These are phyloP conservation scores for Aspergillus sp. DNA, from an alignment of 2,329 filamentous ascomycete species.

Conservation along the genomic window DNA sequence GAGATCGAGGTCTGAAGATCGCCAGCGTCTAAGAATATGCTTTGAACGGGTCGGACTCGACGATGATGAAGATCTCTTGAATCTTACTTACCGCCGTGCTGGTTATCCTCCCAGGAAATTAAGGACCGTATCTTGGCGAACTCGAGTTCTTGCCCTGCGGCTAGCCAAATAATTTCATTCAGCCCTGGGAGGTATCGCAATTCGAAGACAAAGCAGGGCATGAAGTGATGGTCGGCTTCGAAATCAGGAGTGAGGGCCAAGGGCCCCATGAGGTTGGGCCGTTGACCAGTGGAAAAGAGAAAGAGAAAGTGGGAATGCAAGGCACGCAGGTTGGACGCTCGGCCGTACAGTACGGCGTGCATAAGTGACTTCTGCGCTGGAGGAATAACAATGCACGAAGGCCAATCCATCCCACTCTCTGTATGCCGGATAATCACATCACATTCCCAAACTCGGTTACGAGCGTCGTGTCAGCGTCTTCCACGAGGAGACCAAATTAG, in stretches of 20 bases:
- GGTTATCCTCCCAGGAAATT: slow-evolving; percentile 1
- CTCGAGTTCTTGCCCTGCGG: not conserved
- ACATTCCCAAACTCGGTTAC: slow-evolving; percentile 12
- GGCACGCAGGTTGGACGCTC: slow-evolving; percentile 8
- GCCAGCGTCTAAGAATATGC: slow-evolving; percentile 5
- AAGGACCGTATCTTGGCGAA: not conserved
- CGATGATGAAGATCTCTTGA: not conserved
- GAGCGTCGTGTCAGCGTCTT: slow-evolving; percentile 2
- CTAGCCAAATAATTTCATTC: not conserved
- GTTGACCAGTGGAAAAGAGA: slow-evolving; percentile 2
- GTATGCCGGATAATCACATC: slow-evolving; percentile 14
- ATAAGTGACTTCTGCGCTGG: slow-evolving; percentile 8
- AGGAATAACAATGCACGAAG: slow-evolving; percentile 6
- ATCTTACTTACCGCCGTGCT: not conserved
- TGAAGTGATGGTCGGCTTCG: not conserved
- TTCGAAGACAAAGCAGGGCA: not conserved
- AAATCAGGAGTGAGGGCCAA: not conserved
- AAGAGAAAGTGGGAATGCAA: slow-evolving; percentile 16
- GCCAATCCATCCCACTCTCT: slow-evolving; percentile 5
- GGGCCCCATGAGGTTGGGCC: not conserved
- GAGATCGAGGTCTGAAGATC: slow-evolving; percentile 13
- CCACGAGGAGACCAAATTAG: slow-evolving; percentile 17
- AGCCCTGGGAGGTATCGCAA: not conserved
- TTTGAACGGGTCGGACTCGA: not conserved
- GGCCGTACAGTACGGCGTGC: slow-evolving; percentile 15